Percentiles rank a stretch among this genome's conserved stretches.
These are phyloP conservation scores for Umbelopsis ramanniana DNA, from an alignment of 192 early-diverging fungal genomes.

Conservation along the genomic window DNA sequence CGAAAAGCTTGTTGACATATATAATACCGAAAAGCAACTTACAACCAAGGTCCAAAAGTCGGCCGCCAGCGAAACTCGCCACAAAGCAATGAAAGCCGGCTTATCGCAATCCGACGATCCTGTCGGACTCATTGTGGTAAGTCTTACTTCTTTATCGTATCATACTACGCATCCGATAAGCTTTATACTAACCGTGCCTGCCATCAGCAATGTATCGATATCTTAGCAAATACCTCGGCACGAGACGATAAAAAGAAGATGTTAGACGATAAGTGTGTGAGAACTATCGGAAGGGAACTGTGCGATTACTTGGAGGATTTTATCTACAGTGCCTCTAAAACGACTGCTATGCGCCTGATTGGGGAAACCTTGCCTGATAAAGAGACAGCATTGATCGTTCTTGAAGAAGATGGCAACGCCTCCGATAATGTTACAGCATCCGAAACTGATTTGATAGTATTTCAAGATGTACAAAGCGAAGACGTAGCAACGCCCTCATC, in stretches of 20 bases:
- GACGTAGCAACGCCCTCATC: not conserved
- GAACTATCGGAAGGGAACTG: not conserved
- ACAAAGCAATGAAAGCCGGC: not conserved
- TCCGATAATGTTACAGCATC: not conserved
- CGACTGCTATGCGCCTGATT: not conserved
- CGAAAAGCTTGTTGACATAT: too few relatives aligned
- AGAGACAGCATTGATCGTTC: not conserved
- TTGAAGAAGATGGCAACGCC: not conserved
- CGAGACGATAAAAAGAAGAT: conserved; percentile 16
- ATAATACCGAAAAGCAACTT: not conserved
- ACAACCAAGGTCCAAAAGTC: not conserved
- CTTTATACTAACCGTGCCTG: not conserved
- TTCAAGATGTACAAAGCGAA: conserved; percentile 2
- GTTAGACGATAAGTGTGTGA: not conserved
- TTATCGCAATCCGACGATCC: conserved; percentile 28
- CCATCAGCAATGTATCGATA: not conserved
- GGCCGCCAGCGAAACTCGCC: not conserved
- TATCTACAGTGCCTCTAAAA: not conserved
- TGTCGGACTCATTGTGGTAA: conserved; percentile 30
- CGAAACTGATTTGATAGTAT: not conserved
- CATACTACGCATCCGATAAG: not conserved
- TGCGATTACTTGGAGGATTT: not conserved
- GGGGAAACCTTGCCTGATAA: not conserved
- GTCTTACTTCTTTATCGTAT: not conserved
- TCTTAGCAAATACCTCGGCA: not conserved